These are phyloP conservation scores for Lagenaria siceraria DNA, from an alignment of 306 rosid species.

Conservation along the genomic window DNA sequence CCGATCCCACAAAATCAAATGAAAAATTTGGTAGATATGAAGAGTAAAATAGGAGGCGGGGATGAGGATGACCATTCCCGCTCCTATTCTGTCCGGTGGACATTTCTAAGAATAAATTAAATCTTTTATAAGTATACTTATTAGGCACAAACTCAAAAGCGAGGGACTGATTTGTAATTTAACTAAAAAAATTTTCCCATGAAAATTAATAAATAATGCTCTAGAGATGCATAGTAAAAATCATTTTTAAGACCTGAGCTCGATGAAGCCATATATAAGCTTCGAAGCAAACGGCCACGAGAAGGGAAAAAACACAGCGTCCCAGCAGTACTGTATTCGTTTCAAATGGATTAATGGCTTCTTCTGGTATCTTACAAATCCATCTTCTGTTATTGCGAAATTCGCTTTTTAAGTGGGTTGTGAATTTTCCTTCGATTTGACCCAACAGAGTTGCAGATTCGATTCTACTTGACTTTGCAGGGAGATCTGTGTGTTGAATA, in stretches of 20 bases:
- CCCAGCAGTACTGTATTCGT: not conserved
- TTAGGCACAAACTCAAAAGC: too few species aligned
- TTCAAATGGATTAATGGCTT: not conserved
- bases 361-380: not conserved
- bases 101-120: too few species aligned
- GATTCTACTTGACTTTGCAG: conserved; percentile 9
- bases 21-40: too few species aligned
- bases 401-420: not conserved
- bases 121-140: not conserved
- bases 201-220: not conserved
- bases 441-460: not conserved
- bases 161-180: too few species aligned
- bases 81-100: too few species aligned
- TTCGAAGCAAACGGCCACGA: not conserved
- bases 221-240: not conserved
- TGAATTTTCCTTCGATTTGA: not conserved
- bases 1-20: too few species aligned
- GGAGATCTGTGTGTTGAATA: not conserved
- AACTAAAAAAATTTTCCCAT: not conserved
- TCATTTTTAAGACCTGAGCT: not conserved
- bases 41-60: too few species aligned
- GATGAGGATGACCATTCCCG: too few species aligned
- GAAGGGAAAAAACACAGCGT: not conserved
- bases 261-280: not conserved
- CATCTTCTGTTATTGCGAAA: not conserved